These are phyloP conservation scores for Epichloe brachyelytri DNA, from an alignment of 2,329 filamentous ascomycete species.

Conservation along the genomic window DNA sequence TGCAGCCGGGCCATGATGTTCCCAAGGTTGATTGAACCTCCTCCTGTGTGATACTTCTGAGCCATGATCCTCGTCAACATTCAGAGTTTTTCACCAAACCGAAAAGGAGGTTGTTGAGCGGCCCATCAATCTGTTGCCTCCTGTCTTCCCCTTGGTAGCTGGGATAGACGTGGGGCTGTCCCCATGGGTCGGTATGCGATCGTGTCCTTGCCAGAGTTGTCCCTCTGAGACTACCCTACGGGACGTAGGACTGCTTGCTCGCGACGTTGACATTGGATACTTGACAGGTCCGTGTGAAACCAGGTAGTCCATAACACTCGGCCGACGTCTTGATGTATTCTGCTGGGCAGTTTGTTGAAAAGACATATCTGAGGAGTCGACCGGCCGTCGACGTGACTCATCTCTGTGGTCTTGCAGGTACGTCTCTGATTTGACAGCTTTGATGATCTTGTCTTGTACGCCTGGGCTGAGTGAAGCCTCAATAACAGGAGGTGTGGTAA, in stretches of 20 bases:
- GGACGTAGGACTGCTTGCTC: conserved; percentile 1
- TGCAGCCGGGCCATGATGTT: neutral
- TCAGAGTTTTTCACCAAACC: neutral
- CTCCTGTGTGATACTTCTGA: neutral
- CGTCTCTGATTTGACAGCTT: neutral
- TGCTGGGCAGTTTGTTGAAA: conserved; percentile 1
- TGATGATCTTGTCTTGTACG: neutral
- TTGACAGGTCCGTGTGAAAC: conserved; percentile 6
- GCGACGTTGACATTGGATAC: conserved; percentile 3
- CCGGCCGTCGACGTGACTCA: conserved; percentile 1
- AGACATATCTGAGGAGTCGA: conserved; percentile 5
- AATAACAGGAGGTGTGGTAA: neutral
- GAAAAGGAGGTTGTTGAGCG: neutral
- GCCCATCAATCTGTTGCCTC: neutral
- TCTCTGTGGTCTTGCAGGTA: neutral
- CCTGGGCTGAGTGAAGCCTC: neutral
- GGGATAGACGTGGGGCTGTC: neutral
- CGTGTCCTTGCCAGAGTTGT: neutral
- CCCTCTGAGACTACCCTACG: conserved; percentile 1
- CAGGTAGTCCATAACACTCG: conserved; percentile 10
- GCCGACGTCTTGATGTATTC: conserved; percentile 6
- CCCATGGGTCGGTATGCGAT: neutral
- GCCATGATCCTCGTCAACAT: neutral
- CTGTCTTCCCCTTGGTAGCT: neutral
- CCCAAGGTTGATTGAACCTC: neutral